phyloP scores from a whole-genome alignment of 352 stramenopile genomes.

The Globisporangium cederbergense region DNA sequence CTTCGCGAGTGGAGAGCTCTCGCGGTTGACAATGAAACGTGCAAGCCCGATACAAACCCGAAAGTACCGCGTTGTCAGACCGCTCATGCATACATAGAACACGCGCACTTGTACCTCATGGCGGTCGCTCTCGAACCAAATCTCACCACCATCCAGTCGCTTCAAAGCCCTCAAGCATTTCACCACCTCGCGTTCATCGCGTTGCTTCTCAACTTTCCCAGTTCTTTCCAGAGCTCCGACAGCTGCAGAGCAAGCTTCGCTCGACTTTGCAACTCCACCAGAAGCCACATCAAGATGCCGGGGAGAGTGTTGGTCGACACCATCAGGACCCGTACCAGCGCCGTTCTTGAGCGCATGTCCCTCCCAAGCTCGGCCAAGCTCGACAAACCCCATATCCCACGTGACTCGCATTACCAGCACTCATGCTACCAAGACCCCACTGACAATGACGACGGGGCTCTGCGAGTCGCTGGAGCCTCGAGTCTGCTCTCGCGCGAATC shows the following conservation, averaged over 20 bases:
- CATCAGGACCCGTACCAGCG: neutral
- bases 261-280: too few species aligned
- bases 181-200: neutral
- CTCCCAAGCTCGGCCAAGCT: neutral
- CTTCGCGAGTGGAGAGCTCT: neutral
- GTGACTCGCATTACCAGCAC: neutral
- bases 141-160: neutral
- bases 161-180: neutral
- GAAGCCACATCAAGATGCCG: neutral
- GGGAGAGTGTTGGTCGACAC: neutral
- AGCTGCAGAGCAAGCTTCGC: neutral
- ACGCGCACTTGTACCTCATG: neutral
- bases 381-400: neutral
- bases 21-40: neutral
- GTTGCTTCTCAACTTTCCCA: neutral
- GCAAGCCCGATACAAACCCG: too few species aligned
- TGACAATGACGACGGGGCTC: constrained; percentile 15
- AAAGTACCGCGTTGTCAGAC: neutral
- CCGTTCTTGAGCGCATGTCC: neutral
- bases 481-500: constrained; percentile 41
- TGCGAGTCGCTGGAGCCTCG: constrained; percentile 35
- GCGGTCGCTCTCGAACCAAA: neutral
- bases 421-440: neutral
- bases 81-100: neutral
- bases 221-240: neutral